A percentile compares a stretch with the other conserved stretches of the same genome.
Conservation (phyloP, 208 protist genomes). For the Naegleria lovaniensis region DNA sequence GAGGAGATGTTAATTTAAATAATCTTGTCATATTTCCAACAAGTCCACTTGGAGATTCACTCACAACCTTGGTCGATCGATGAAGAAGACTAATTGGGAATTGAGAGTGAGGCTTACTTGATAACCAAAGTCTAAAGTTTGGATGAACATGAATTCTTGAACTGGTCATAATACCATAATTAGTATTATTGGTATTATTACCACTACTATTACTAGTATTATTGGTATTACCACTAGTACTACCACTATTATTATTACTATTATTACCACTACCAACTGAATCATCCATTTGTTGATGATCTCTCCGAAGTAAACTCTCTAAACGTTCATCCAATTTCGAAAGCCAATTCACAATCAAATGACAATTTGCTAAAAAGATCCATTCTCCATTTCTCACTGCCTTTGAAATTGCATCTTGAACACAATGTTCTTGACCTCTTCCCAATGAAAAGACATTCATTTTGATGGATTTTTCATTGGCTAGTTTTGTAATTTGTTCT, state of each 20-base stretch:
- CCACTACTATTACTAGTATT: no score
- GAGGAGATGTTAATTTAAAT: slow-evolving; percentile 80
- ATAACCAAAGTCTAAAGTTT: slow-evolving; percentile 98
- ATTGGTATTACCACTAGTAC: no score
- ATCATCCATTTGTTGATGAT: background rate
- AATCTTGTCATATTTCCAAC: slow-evolving; percentile 92
- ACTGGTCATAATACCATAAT: no score
- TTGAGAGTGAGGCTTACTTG: slow-evolving; percentile 85
- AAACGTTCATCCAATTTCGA: slow-evolving; percentile 92
- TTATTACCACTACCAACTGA: no score
- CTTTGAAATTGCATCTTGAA: slow-evolving; percentile 80
- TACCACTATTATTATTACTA: no score
- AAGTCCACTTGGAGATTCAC: slow-evolving; percentile 94
- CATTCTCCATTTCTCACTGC: slow-evolving; percentile 84
- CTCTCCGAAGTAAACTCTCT: slow-evolving; percentile 44
- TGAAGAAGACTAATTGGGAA: slow-evolving; percentile 94
- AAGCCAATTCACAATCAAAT: slow-evolving; percentile 94
- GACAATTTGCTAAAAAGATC: slow-evolving; percentile 97
- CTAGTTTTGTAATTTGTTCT: slow-evolving; percentile 76
- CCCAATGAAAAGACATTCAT: slow-evolving; percentile 90
- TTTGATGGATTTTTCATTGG: slow-evolving; percentile 61
- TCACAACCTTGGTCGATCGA: slow-evolving; percentile 94
- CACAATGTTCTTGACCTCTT: slow-evolving; percentile 91
- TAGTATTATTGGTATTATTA: slow-evolving; percentile 48
- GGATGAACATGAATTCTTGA: slow-evolving; percentile 67